Base-by-base conservation (phyloP, 768 basidiomycete genomes). In the Phanerodontia chrysosporium region DNA sequence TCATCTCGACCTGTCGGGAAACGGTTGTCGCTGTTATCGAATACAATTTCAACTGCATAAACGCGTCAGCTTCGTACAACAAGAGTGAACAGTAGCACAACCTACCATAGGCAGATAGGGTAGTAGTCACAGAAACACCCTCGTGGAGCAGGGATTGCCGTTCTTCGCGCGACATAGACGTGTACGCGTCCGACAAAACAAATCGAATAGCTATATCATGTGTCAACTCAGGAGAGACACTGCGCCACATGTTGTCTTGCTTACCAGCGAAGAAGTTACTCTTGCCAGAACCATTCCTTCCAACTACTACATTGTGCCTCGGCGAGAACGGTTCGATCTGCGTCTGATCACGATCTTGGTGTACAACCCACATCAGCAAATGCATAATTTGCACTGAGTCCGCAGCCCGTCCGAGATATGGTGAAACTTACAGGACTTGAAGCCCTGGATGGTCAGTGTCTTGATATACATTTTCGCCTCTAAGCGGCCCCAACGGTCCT, bases 221-320 rank as follows among this genome's bases (percentile, higher is more conserved):
- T 7, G 14, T 7, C 14, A 35, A 7, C 7, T 35, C 7, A 35
- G 32, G 32, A 7, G 8, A 35, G 8, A 14, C 32, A 14, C 14
- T 42, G 18, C 44, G 55, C 42, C 16, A 39, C 16, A 28, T 6
- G 36, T 25, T 44, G 3, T 8, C 27, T 7, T 27, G 70, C 87
- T 63, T 53, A 90, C 92, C 95, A 36, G 92, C 87, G 73, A 99
- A 99, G 80, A 99, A 98, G 72, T 98, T 99, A 68, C 92, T 95
- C 79, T 99, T 99, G 52, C 97, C 97, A 6, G 91, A 93, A 13
- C 97, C 97, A 82, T 99, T 98, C 45, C 97, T 78, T 14, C 97
- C 96, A 8, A 98, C 95, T 9, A 98, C 94, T 12, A 98, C 95
- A 74, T 98, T 98, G 70, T 97, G 94, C 51, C 80, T 86, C 0